Evolutionary conservation across 768 basidiomycete species (phyloP).

Genomic region (Suillus lakei): DNA sequence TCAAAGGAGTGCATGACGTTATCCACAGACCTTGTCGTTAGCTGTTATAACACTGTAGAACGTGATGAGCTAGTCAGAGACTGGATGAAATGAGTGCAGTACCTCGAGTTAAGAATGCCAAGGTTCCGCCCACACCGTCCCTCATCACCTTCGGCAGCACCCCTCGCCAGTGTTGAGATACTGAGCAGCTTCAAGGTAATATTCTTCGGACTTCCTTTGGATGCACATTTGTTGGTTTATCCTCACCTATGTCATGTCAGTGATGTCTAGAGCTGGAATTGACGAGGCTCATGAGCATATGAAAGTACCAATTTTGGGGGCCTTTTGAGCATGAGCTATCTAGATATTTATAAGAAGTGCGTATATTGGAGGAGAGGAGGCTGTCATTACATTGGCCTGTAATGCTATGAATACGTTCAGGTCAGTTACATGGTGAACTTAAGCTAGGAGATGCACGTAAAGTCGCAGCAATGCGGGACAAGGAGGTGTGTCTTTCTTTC

Average conservation of each 20-base stretch:
- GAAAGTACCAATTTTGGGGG: conserved; percentile 79
- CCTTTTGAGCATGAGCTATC: conserved; percentile 76
- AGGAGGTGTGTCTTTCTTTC: too few species aligned
- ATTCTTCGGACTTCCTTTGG: conserved; percentile 72
- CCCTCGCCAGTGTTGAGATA: conserved; percentile 66
- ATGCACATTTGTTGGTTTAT: conserved; percentile 59
- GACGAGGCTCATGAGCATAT: conserved; percentile 64
- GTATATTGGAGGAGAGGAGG: conserved; percentile 72
- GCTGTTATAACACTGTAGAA: conserved; percentile 74
- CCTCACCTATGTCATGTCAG: conserved; percentile 53
- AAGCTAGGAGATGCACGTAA: conserved; percentile 50
- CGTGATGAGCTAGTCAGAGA: conserved; percentile 5
- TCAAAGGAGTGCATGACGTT: conserved; percentile 85
- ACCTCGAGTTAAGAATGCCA: conserved; percentile 73
- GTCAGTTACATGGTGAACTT: conserved; percentile 8
- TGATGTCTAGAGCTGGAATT: conserved; percentile 17
- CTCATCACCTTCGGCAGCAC: conserved; percentile 58
- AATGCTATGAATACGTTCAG: conserved; percentile 45
- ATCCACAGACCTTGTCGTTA: conserved; percentile 80
- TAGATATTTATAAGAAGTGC: conserved; percentile 86
- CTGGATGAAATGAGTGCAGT: conserved; percentile 17
- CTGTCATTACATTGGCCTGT: conserved; percentile 49
- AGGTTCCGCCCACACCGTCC: conserved; percentile 58
- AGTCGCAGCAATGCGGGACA: too few species aligned
- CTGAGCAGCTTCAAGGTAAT: conserved; percentile 69